Evolutionary conservation across 306 rosid genomes (phyloP).

Genomic region (Pyrus bretschneideri): DNA sequence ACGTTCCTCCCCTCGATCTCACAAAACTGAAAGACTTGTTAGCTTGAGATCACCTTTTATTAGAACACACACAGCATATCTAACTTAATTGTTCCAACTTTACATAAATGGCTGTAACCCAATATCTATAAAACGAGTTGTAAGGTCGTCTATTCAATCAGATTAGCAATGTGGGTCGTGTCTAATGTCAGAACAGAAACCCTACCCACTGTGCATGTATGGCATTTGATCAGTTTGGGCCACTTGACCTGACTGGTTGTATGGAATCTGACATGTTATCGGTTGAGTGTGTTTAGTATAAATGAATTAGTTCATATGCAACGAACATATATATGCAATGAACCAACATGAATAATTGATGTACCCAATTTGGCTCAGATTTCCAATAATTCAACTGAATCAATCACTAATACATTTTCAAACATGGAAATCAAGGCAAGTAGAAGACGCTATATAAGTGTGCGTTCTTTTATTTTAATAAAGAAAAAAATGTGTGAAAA

Average conservation of each 20-base stretch:
- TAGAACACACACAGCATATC: no score
- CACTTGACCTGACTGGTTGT: neutral
- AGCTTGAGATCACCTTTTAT: no score
- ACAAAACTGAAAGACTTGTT: no score
- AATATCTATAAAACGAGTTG: neutral
- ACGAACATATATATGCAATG: neutral
- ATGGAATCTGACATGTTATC: neutral
- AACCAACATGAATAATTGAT: neutral
- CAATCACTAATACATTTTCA: neutral
- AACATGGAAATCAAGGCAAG: neutral
- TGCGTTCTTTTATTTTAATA: no score
- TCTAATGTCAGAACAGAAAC: neutral
- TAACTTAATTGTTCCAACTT: neutral
- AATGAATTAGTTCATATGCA: neutral
- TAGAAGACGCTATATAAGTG: neutral
- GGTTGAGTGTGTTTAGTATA: neutral
- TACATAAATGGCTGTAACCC: neutral
- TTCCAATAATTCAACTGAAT: neutral
- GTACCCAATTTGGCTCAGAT: neutral
- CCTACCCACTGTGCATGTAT: slow-evolving; percentile 3
- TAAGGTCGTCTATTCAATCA: slow-evolving; percentile 7
- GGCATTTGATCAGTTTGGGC: neutral
- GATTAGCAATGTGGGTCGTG: neutral
- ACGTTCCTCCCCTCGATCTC: no score
- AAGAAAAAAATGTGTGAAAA: neutral